Evolutionary conservation across 352 stramenopile genomes (phyloP), one percentile per base, ranked within the genome.

Genomic region (Phytophthora idaei): DNA sequence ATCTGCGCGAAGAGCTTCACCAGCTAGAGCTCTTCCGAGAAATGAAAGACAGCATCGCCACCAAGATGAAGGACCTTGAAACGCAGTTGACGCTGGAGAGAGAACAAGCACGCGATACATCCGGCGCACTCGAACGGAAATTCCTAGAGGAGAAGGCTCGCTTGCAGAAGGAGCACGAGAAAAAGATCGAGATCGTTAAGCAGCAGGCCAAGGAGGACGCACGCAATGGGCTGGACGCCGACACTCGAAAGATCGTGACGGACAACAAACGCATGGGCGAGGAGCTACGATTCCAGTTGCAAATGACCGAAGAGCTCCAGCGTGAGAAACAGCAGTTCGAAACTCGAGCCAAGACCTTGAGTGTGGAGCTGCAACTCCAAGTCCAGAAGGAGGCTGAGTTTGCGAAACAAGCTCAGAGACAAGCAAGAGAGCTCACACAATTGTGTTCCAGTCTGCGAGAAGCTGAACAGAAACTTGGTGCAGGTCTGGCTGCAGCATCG

Each of bases 231-330:
- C 83, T 98, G 4, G 90, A 97, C 58, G 87, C 78, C 17, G 92
- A 98, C 70, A 97, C 92, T 36, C 86, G 90, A 53, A 96, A 97
- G 60, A 97, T 98, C 61, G 82, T 97, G 48, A 90, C 85, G 2
- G 89, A 98, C 63, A 98, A 98, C 69, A 90, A 91, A 17, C 80
- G 91, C 47, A 97, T 98, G 90, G 84, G 79, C 48, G 92, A 98
- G 55, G 94, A 98, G 74, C 74, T 98, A 31, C 84, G 85, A n/a
- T 97, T 98, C 58, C 93, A 98, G 69, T 60, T 94, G 51, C 85
- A 95, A 63, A 97, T 94, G 66, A 96, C 86, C 5, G 87, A 93
- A 36, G 93, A 98, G 67, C 82, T 98, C 1, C 83, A 97, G 53
- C 67, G 73, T 9, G 89, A 97, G 53, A 93, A 95, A 56, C 59